A percentile compares a stretch with the other conserved stretches of the same genome.
Conservation (phyloP, 2,329 filamentous ascomycete genomes). For the Coniochaeta pulveracea region DNA sequence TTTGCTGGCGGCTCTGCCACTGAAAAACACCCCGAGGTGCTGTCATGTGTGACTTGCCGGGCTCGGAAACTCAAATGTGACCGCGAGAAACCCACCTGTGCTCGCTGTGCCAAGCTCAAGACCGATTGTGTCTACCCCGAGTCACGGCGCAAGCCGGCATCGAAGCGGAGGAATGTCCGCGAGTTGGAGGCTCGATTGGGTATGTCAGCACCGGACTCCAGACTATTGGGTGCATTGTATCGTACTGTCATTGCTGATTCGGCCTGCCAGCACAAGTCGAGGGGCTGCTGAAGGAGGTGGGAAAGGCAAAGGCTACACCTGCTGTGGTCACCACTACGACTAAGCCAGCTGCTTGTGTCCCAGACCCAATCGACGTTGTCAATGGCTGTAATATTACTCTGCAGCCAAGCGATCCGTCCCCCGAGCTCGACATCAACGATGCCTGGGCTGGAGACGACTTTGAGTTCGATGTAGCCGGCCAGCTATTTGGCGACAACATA, state of each 20-base stretch:
- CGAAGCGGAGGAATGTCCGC: conserved; percentile 83
- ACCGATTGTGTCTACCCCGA: conserved; percentile 83
- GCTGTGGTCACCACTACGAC: conserved; percentile 15
- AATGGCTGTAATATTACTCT: neutral
- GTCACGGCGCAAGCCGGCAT: conserved; percentile 75
- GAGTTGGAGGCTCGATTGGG: conserved; percentile 79
- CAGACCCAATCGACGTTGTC: conserved; percentile 1
- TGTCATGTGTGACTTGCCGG: conserved; percentile 76
- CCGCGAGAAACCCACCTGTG: conserved; percentile 65
- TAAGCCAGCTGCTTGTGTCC: neutral
- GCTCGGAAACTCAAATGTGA: conserved; percentile 83
- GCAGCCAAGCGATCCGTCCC: neutral
- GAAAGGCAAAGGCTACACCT: conserved; percentile 22
- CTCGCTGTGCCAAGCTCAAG: conserved; percentile 63
- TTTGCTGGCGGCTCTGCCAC: no score
- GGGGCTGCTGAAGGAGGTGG: conserved; percentile 60
- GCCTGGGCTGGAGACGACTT: neutral
- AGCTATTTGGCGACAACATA: neutral
- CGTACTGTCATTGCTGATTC: conserved; percentile 10
- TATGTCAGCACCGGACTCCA: conserved; percentile 26
- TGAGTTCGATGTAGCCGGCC: neutral
- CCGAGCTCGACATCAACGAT: neutral
- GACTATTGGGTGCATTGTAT: conserved; percentile 1
- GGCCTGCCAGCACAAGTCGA: conserved; percentile 63
- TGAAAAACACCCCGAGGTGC: conserved; percentile 24